Evolutionary conservation across 805 yeast species (phyloP), one percentile per base, ranked within the genome.

Genomic region (Barnettozyma wickerhamii): DNA sequence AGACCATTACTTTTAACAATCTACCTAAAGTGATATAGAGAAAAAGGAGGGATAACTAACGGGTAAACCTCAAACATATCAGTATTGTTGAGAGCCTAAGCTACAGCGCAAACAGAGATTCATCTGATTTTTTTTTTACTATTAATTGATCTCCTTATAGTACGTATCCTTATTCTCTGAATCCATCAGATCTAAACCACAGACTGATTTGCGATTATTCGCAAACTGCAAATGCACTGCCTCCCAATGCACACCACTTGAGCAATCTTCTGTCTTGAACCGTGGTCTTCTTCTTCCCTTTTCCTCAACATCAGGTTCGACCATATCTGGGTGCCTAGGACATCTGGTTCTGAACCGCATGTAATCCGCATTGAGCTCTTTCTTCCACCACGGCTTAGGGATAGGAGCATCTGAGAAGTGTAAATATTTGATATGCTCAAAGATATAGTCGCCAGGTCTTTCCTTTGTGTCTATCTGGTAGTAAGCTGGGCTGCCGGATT

Each of bases 371-470:
- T 40, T 18, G 1, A 35, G 43, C 7, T 41, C 32, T 23, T 49
- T 47, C 13, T 42, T 21, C 32, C 43, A 55, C 88, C 88, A 81
- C 5, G 87, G 88, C 51, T 82, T 81, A 0, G 80, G 77, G 6
- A 80, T 58, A 6, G 88, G 88, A 27, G 71, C 69, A 53, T 82
- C 89, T 4, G 83, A 75, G 56, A 75, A 82, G 55, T 82, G 89
- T 23, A 79, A 55, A 40, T 77, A 63, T 50, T 70, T 72, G 5
- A 71, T 57, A 9, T 63, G 55, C 6, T 52, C 45, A 7, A 62
- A 44, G 6, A 50, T 30, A 15, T 36, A 29, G n/a, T 51, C 52
- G 30, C 49, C 53, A 14, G 49, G 44, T 12, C 24, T 32, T 3
- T 28, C 37, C 10, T 58, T 20, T 2, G 35, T 30, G 12, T 43